Conservation (phyloP, 257 asterid species). For the Leptodermis oblonga region DNA sequence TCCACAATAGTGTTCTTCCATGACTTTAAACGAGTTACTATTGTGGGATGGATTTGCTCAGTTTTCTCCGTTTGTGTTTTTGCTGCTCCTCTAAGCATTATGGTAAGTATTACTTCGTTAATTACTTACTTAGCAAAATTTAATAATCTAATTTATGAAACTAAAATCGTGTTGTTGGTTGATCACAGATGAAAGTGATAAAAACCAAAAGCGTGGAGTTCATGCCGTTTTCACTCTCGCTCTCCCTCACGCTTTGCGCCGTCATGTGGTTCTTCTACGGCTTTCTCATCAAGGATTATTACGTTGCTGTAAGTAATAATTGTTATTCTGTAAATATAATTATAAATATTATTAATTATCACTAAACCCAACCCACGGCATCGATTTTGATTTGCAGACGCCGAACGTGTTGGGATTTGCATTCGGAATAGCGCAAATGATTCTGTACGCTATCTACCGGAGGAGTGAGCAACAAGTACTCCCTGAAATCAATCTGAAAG, state of each 20-base stretch:
- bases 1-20: constrained; percentile 26
- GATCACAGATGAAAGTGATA: constrained; percentile 45
- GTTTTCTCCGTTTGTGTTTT: constrained; percentile 63
- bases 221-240: constrained; percentile 70
- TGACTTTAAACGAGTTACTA: constrained; percentile 22
- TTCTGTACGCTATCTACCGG: not conserved
- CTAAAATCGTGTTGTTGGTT: too few relatives aligned
- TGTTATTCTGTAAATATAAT: too few relatives aligned
- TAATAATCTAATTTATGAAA: too few relatives aligned
- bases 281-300: constrained; percentile 51
- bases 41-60: constrained; percentile 84
- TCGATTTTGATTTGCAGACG: not conserved
- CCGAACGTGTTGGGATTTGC: constrained; percentile 8
- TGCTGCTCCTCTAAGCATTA: constrained; percentile 76
- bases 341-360: too few relatives aligned
- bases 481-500: constrained; percentile 1
- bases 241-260: constrained; percentile 70
- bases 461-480: not conserved
- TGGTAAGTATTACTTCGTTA: constrained; percentile 46
- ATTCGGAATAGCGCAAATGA: constrained; percentile 7
- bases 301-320: constrained; percentile 79
- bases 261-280: constrained; percentile 86
- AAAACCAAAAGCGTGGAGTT: constrained; percentile 71
- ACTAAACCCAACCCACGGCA: too few relatives aligned
- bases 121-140: too few relatives aligned